Evolutionary conservation across 768 basidiomycete species (phyloP), one percentile per base, ranked within the genome.

Genomic region (Calocybe cyanea): DNA sequence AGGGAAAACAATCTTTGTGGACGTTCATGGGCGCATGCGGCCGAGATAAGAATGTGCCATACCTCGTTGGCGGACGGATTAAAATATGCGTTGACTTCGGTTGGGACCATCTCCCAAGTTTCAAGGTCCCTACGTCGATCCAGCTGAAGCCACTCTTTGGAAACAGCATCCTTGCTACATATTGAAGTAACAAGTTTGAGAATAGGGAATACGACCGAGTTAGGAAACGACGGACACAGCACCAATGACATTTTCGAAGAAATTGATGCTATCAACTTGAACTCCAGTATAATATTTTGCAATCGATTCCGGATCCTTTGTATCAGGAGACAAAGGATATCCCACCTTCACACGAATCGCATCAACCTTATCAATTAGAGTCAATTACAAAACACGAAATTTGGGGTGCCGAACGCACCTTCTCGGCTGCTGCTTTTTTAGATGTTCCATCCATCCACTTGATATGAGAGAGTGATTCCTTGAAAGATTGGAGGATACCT

Each of bases 361-460:
- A 58, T 86, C 77, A 11, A 90, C 91, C 85, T 87, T 56, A 23
- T 21, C 19, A 40, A 15, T 14, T 9, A 55, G 28, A 51, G 46
- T 48, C 40, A 48, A 45, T 25, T 38, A 47, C 14, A 35, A 35
- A 18, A 35, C 2, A 38, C 4, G 10, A 24, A 23, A 28, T 14
- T n/a, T 1, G 30, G 25, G 33, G 14, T 38, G n/a, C 18, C 42
- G 51, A 51, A 30, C 21, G 48, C 20, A 84, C 90, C 76, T 98
- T 98, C 58, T 85, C 78, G 11, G 83, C 81, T 4, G 96, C 96
- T 45, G 83, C 90, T 32, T 71, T 69, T 9, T 89, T 83, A 2
- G 91, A 91, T 52, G 80, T 66, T 38, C 82, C 65, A 60, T 98
- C 96, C 87, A 99, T 92, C 96, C 96, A 99, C 15, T 83, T 76